Evolutionary conservation across 2,329 filamentous ascomycete species (phyloP).

Genomic region (Hypoxylon sp.): DNA sequence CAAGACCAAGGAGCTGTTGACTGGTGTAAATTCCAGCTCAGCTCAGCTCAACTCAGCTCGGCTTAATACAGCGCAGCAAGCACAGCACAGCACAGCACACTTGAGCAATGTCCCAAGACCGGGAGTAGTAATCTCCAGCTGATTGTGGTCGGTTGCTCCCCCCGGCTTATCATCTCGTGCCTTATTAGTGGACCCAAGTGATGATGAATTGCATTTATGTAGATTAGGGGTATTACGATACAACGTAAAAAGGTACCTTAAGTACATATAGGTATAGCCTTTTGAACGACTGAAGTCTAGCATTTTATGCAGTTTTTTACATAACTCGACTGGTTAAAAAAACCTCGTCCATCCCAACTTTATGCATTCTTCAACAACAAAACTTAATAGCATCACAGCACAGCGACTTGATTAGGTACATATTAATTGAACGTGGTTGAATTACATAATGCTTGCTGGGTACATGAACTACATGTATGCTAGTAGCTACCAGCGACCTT

Average conservation of each 20-base stretch:
- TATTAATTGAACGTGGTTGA: neutral
- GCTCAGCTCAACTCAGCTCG: conserved; percentile 23
- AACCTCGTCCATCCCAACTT: neutral
- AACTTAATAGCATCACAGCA: neutral
- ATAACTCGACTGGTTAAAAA: conserved; percentile 14
- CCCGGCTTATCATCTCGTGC: conserved; percentile 30
- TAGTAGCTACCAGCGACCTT: conserved; percentile 9
- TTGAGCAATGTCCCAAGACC: conserved; percentile 27
- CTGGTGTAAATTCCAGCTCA: conserved; percentile 11
- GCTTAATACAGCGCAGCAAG: neutral
- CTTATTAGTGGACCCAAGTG: conserved; percentile 10
- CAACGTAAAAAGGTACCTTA: conserved; percentile 13
- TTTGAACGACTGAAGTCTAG: conserved; percentile 9
- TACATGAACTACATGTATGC: conserved; percentile 6
- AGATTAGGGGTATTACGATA: conserved; percentile 13
- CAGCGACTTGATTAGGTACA: neutral
- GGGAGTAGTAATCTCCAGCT: conserved; percentile 31
- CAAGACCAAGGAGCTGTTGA: conserved; percentile 16
- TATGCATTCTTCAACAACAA: conserved; percentile 7
- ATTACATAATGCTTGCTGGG: conserved; percentile 5
- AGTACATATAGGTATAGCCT: neutral
- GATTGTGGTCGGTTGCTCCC: conserved; percentile 37
- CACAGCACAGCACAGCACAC: conserved; percentile 5
- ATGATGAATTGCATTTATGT: neutral
- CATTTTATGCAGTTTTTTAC: conserved; percentile 18